A percentile compares a stretch with the other conserved stretches of the same genome.
Conservation (phyloP, 2,329 filamentous ascomycete genomes). For the Pseudocercospora fuligena region DNA sequence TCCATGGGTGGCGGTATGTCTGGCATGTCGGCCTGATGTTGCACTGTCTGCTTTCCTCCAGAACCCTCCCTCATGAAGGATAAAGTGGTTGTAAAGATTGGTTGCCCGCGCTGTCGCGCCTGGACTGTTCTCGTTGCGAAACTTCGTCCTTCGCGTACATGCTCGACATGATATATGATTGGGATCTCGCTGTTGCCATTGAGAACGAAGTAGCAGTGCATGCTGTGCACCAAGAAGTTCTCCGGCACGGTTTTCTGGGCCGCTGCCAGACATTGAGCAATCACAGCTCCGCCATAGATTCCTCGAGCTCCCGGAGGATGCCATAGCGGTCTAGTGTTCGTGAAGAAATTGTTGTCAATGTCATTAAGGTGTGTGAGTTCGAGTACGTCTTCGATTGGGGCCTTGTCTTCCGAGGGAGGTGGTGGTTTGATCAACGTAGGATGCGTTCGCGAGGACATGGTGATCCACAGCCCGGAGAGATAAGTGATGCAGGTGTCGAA, state of each 20-base stretch:
- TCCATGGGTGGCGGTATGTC: slow-evolving; percentile 50
- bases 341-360: slow-evolving; percentile 86
- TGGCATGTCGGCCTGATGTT: slow-evolving; percentile 66
- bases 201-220: slow-evolving; percentile 99
- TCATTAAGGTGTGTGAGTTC: slow-evolving; percentile 80
- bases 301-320: slow-evolving; percentile 89
- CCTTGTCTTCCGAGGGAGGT: slow-evolving; percentile 71
- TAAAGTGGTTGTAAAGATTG: slow-evolving; percentile 95
- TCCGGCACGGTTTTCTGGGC: slow-evolving; percentile 84
- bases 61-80: slow-evolving; percentile 76
- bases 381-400: slow-evolving; percentile 85
- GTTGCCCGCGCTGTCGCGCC: slow-evolving; percentile 81
- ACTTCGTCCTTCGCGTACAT: slow-evolving; percentile 85
- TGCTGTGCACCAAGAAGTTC: slow-evolving; percentile 86
- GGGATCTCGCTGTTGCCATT: slow-evolving; percentile 84
- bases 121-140: slow-evolving; percentile 96
- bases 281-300: slow-evolving; percentile 91
- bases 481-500: background rate
- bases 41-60: slow-evolving; percentile 61
- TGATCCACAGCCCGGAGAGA: background rate
- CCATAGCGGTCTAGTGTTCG: slow-evolving; percentile 90
- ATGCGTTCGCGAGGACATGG: slow-evolving; percentile 23
- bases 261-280: slow-evolving; percentile 86
- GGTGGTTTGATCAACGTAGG: slow-evolving; percentile 72
- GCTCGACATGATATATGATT: slow-evolving; percentile 92